A percentile compares a stretch with the other conserved stretches of the same genome.
Conservation (phyloP, 306 rosid genomes). For the Medicago truncatula region MtrunA17r5.0-ANR NC_053045.1:56891501-56892000, state of each 20-base stretch:
- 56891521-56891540: conserved; percentile 10
- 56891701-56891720: conserved; percentile 19
- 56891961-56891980: conserved; percentile 5
- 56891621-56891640: conserved; percentile 94
- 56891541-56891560: conserved; percentile 63
- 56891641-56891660: conserved; percentile 37
- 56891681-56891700: conserved; percentile 16
- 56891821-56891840: conserved; percentile 8
- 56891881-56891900: background rate
- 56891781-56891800: conserved; percentile 16
- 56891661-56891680: conserved; percentile 3
- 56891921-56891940: background rate
- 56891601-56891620: conserved; percentile 90
- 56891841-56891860: conserved; percentile 7
- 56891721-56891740: conserved; percentile 2
- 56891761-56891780: conserved; percentile 18
- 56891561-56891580: conserved; percentile 84
- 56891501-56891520: conserved; percentile 44
- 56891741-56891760: background rate
- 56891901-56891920: background rate
- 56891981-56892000: conserved; percentile 9
- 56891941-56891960: conserved; percentile 14
- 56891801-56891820: background rate
- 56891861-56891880: conserved; percentile 1
- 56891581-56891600: conserved; percentile 98